phyloP scores from a whole-genome alignment of 2,329 filamentous ascomycete genomes.

The Graphilbum fragrans region DNA sequence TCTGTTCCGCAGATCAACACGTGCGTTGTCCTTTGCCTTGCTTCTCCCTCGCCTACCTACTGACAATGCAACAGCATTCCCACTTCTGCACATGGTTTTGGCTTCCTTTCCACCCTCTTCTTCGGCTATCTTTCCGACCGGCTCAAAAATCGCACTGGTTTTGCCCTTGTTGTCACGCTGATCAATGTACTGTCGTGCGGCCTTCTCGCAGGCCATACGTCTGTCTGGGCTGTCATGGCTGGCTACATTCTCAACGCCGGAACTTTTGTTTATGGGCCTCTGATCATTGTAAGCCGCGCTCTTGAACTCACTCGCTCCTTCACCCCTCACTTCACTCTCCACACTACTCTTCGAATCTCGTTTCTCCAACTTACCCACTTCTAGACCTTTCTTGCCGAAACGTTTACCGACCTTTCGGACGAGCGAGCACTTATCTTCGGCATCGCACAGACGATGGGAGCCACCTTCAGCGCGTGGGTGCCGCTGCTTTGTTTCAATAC shows the following conservation, averaged over 20 bases:
- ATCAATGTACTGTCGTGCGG: not conserved
- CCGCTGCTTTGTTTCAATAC: not conserved
- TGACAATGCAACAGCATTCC: not conserved
- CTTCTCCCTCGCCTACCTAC: not conserved
- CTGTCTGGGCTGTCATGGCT: not conserved
- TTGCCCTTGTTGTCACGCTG: not conserved
- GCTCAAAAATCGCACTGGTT: not conserved
- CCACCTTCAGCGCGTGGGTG: not conserved
- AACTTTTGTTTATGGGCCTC: not conserved
- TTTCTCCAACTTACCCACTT: not conserved
- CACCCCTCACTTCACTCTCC: not conserved
- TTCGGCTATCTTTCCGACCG: slow-evolving; percentile 6
- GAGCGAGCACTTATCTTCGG: not conserved
- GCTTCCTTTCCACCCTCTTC: not conserved
- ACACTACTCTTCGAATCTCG: too few species aligned
- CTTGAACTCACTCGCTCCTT: not conserved
- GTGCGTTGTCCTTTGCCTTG: not conserved
- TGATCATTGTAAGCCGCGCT: not conserved
- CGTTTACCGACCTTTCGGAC: not conserved
- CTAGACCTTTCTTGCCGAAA: not conserved
- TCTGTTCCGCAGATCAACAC: not conserved
- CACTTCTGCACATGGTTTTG: not conserved
- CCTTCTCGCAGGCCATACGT: not conserved
- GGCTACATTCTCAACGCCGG: not conserved
- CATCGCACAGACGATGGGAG: not conserved